Conservation (phyloP, 805 yeast genomes). For the Candida chauliodis region DNA sequence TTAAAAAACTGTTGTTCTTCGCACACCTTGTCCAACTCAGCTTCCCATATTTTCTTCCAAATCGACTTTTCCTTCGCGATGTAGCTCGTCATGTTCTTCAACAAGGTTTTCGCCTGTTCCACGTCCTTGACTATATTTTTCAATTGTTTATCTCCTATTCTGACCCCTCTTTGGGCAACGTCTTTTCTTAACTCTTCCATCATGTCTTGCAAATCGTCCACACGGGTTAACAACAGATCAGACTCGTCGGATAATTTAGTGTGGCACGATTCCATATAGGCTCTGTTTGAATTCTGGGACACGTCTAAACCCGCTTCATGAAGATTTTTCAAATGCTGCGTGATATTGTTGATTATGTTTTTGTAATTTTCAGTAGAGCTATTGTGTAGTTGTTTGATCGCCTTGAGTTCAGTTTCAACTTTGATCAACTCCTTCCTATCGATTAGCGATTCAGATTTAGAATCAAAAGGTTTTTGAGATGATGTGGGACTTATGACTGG, state of each 20-base stretch:
- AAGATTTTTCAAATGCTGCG: slow-evolving; percentile 47
- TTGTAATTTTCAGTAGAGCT: slow-evolving; percentile 42
- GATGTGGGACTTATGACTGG: slow-evolving; percentile 8
- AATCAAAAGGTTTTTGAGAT: background rate
- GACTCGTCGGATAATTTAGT: slow-evolving; percentile 70
- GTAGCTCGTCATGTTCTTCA: slow-evolving; percentile 55
- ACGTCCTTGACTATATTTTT: slow-evolving; percentile 65
- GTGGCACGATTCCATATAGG: slow-evolving; percentile 77
- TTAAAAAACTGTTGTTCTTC: slow-evolving; percentile 93
- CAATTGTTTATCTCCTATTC: slow-evolving; percentile 73
- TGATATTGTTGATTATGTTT: slow-evolving; percentile 40
- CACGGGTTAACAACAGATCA: slow-evolving; percentile 67
- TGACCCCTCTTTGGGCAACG: slow-evolving; percentile 86
- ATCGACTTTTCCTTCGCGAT: slow-evolving; percentile 70
- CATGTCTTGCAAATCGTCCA: slow-evolving; percentile 88
- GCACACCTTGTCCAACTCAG: slow-evolving; percentile 82
- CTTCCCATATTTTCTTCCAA: slow-evolving; percentile 92
- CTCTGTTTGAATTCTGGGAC: slow-evolving; percentile 36
- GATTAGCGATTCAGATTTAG: slow-evolving; percentile 2
- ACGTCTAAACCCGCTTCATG: slow-evolving; percentile 43
- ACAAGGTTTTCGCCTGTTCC: slow-evolving; percentile 47
- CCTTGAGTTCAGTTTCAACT: slow-evolving; percentile 56
- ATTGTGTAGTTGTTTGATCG: slow-evolving; percentile 53
- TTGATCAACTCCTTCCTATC: slow-evolving; percentile 32
- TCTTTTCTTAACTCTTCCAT: slow-evolving; percentile 88